These are phyloP conservation scores for Penicillium sp. DNA, from an alignment of 2,329 filamentous ascomycete genomes.

Conservation along the genomic window DNA sequence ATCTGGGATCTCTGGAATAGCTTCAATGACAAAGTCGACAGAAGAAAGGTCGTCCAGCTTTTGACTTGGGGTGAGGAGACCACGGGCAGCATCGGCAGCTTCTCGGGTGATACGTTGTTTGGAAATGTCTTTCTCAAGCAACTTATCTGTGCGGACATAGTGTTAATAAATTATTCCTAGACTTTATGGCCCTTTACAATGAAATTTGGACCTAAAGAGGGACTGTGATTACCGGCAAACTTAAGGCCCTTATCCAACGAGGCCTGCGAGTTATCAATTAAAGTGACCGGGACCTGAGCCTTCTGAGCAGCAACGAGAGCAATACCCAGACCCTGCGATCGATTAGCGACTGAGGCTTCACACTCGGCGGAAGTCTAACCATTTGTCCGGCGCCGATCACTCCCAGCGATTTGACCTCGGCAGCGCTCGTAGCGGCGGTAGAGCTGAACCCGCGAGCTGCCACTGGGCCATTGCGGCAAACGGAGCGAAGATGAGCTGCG, in stretches of 20 bases:
- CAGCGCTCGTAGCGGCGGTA: constrained; percentile 54
- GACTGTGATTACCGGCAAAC: constrained; percentile 64
- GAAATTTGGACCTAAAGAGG: constrained; percentile 1
- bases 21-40: constrained; percentile 97
- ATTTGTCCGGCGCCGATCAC: constrained; percentile 95
- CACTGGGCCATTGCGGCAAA: constrained; percentile 31
- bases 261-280: constrained; percentile 78
- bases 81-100: constrained; percentile 67
- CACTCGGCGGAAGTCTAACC: constrained; percentile 51
- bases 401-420: constrained; percentile 78
- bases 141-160: constrained; percentile 61
- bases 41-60: constrained; percentile 68
- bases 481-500: constrained; percentile 30
- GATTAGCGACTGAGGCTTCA: background rate
- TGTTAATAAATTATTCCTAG: constrained; percentile 1
- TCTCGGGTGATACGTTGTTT: constrained; percentile 81
- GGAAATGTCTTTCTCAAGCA: constrained; percentile 84
- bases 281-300: constrained; percentile 73
- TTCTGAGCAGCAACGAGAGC: constrained; percentile 85
- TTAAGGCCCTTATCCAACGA: constrained; percentile 82
- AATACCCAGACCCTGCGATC: constrained; percentile 77
- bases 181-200: too few relatives aligned
- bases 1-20: constrained; percentile 82
- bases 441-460: constrained; percentile 62
- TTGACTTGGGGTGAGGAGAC: constrained; percentile 63